Percentiles rank a stretch among this genome's conserved stretches.
These are phyloP conservation scores for Fusarium praegraminearum DNA, from an alignment of 2,329 filamentous ascomycete species.

Conservation along the genomic window DNA sequence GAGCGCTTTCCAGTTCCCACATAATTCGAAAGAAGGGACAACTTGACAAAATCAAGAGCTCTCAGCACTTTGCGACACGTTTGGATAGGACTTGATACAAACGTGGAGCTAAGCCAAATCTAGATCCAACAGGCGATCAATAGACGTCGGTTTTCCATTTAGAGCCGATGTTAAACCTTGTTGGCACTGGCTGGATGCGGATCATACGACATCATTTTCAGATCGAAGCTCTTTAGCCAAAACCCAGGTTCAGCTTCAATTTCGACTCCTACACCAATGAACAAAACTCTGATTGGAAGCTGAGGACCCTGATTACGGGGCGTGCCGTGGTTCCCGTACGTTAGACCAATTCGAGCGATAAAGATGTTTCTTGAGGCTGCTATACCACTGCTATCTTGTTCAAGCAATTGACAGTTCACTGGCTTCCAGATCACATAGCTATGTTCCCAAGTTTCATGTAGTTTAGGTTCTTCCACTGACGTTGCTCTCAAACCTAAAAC, in stretches of 20 bases:
- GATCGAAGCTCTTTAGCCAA: neutral
- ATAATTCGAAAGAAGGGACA: neutral
- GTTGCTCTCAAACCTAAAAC: slow-evolving; percentile 3
- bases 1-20: neutral
- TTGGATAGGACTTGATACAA: neutral
- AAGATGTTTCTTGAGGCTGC: slow-evolving; percentile 12
- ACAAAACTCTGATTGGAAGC: slow-evolving; percentile 36
- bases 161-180: neutral
- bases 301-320: slow-evolving; percentile 18
- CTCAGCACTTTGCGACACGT: slow-evolving; percentile 7
- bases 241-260: neutral
- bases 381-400: neutral
- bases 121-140: neutral
- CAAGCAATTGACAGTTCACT: neutral
- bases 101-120: neutral
- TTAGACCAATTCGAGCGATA: slow-evolving; percentile 23
- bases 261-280: slow-evolving; percentile 20
- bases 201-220: neutral
- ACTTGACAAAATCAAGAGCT: neutral
- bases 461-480: neutral
- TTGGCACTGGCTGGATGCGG: neutral
- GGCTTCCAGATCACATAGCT: neutral
- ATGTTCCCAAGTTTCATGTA: neutral
- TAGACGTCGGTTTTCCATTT: neutral
- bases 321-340: slow-evolving; percentile 46